phyloP scores from a whole-genome alignment of 1,284 basidiomycete species.

The Inonotus hispidus region DNA sequence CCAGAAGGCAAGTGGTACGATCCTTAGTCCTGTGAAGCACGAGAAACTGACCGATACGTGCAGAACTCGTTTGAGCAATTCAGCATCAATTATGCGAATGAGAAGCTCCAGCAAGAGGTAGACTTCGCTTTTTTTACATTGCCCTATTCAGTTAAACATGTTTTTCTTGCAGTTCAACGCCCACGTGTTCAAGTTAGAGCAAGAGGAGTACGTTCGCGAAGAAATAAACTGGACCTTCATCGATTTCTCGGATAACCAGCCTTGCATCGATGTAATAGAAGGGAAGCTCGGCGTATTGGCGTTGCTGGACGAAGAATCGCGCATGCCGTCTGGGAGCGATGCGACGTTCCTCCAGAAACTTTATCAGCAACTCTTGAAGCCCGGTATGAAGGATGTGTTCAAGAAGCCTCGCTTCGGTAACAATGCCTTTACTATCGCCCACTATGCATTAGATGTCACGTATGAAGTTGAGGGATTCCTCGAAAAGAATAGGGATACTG shows the following conservation, averaged over 20 bases:
- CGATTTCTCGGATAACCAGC: conserved; percentile 98
- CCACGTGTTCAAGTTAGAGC: conserved; percentile 98
- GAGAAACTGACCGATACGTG: background rate
- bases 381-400: conserved; percentile 86
- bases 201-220: conserved; percentile 98
- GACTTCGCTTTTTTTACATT: conserved; percentile 2
- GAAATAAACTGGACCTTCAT: conserved; percentile 99
- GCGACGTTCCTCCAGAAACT: conserved; percentile 93
- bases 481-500: conserved; percentile 98
- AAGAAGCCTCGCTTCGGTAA: conserved; percentile 98
- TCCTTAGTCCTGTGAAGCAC: background rate
- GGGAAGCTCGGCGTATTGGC: conserved; percentile 94
- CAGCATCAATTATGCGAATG: conserved; percentile 99
- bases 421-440: conserved; percentile 95
- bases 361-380: conserved; percentile 80
- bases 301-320: conserved; percentile 96
- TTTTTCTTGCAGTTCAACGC: conserved; percentile 74
- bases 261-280: conserved; percentile 98
- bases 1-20: conserved; percentile 62
- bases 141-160: conserved; percentile 7
- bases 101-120: conserved; percentile 95
- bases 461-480: conserved; percentile 98
- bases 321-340: conserved; percentile 92
- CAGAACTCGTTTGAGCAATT: conserved; percentile 99
- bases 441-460: conserved; percentile 97